Evolutionary conservation across 2,329 filamentous ascomycete species (phyloP), one percentile per base, ranked within the genome.

Genomic region (Fusarium longipes): DNA sequence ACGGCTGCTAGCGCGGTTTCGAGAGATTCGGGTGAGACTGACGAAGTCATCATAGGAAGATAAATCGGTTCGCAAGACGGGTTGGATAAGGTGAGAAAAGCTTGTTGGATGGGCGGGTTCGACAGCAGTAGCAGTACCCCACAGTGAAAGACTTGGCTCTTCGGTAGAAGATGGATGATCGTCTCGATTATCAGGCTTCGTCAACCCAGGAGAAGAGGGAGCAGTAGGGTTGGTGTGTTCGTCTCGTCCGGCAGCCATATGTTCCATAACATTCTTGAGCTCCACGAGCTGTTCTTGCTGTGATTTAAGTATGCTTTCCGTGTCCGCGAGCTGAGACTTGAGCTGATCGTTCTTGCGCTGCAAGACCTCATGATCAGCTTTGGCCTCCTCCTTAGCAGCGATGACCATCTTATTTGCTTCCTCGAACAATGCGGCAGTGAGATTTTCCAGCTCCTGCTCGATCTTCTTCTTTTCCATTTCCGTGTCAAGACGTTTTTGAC

Each of bases 361-460:
- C 39, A 94, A 82, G 6, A 86, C 85, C 69, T 97, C 93, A 35
- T 93, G 91, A 71, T 97, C 93, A 67, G 87, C 89, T 63, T 93
- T 89, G 10, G 96, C 93, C 64, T 97, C 93, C 77, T 94, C 93
- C 75, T 97, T 93, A 35, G 95, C 95, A 17, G 73, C 76, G 38
- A 95, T 92, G 51, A 99, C 96, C 95, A 99, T 98, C 84, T 91
- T 94, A 81, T 99, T 98, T 48, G 96, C 96, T 82, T 99, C 95
- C 76, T 98, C 93, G 67, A 99, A 99, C n/a, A 99, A 85, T 27
- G 93, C 93, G 2, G 93, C 89, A 0, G 96, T 98, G 67, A 99
- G 80, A 51, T 89, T 92, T 80, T 98, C 96, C 43, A 99, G 82
- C 78, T 99, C 96, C 70, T 91, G 89, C 77, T 99, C 96, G 29